Evolutionary conservation across 2,329 filamentous ascomycete genomes (phyloP).

Genomic region (Cryoendolithus antarcticus): DNA sequence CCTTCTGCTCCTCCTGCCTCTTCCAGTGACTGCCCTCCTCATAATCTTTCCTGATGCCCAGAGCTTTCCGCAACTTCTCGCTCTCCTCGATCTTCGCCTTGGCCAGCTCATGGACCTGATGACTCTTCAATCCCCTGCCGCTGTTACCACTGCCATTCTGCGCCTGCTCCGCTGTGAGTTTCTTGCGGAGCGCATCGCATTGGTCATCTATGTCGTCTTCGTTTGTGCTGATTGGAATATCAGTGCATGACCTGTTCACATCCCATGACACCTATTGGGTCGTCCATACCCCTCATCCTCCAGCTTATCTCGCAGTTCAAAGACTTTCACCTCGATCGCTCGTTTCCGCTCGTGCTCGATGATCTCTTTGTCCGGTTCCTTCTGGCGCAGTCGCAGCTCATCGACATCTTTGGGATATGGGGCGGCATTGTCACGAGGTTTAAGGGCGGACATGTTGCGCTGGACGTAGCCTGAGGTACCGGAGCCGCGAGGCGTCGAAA

Average conservation of each 20-base stretch:
- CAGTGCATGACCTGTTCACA: not conserved
- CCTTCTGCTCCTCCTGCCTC: slow-evolving; percentile 56
- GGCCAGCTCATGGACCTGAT: slow-evolving; percentile 92
- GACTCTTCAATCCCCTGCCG: slow-evolving; percentile 60
- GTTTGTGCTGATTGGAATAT: slow-evolving; percentile 43
- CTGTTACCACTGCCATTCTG: slow-evolving; percentile 31
- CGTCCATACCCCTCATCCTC: slow-evolving; percentile 69
- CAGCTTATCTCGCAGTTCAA: slow-evolving; percentile 79
- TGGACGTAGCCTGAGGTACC: slow-evolving; percentile 97
- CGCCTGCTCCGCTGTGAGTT: slow-evolving; percentile 47
- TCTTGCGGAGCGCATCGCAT: slow-evolving; percentile 54
- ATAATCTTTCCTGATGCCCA: slow-evolving; percentile 78
- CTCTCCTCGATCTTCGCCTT: slow-evolving; percentile 95
- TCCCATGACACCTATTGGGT: too few relatives aligned
- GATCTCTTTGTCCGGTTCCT: slow-evolving; percentile 83
- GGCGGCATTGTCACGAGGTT: slow-evolving; percentile 64
- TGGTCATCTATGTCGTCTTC: slow-evolving; percentile 83
- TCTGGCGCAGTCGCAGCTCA: slow-evolving; percentile 58
- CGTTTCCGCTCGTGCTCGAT: slow-evolving; percentile 88
- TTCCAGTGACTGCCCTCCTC: slow-evolving; percentile 79
- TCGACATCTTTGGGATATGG: slow-evolving; percentile 66
- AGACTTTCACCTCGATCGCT: slow-evolving; percentile 83
- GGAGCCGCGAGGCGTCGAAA: slow-evolving; percentile 84
- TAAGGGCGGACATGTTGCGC: slow-evolving; percentile 81
- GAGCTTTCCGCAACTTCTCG: slow-evolving; percentile 70